phyloP scores from a whole-genome alignment of 352 stramenopile species.

The Hyaloperonospora arabidopsidis region DNA sequence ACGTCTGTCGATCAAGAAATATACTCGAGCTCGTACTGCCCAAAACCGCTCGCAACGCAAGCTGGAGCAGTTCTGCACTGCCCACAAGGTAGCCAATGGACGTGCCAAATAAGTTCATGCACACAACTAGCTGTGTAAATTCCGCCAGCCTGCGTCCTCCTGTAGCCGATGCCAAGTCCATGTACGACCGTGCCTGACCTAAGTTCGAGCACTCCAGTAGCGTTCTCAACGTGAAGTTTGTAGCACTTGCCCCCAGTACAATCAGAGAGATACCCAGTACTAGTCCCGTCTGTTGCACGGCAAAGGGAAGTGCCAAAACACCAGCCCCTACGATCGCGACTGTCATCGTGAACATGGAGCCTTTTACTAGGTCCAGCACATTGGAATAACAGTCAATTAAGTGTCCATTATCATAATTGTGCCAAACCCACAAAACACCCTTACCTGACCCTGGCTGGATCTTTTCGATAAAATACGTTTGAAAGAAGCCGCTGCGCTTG shows the following conservation, averaged over 20 bases:
- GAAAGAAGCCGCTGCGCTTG: constrained; percentile 44
- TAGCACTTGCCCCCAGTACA: constrained; percentile 49
- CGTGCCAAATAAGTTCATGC: constrained; percentile 85
- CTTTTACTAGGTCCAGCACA: constrained; percentile 54
- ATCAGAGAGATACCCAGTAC: constrained; percentile 70
- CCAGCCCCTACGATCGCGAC: constrained; percentile 81
- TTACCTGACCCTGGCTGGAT: constrained; percentile 77
- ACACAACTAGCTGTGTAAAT: constrained; percentile 76
- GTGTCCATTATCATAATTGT: neutral
- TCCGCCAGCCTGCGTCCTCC: constrained; percentile 53
- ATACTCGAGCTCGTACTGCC: constrained; percentile 37
- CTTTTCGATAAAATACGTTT: constrained; percentile 72
- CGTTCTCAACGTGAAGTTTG: constrained; percentile 77
- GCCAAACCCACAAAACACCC: neutral
- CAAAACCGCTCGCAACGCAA: constrained; percentile 50
- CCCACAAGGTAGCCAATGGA: constrained; percentile 77
- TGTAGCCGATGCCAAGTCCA: constrained; percentile 63
- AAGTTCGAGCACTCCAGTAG: constrained; percentile 75
- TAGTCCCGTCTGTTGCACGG: constrained; percentile 66
- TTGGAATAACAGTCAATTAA: constrained; percentile 1
- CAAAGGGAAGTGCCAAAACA: constrained; percentile 74
- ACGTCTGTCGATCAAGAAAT: constrained; percentile 51
- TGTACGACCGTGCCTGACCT: constrained; percentile 70
- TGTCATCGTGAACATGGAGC: constrained; percentile 87
- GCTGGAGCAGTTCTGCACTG: constrained; percentile 67